A percentile compares a stretch with the other conserved stretches of the same genome.
Evolutionary conservation across 108 stramenopile species (phyloP).

Genomic region (Cyclotella atomus): DNA sequence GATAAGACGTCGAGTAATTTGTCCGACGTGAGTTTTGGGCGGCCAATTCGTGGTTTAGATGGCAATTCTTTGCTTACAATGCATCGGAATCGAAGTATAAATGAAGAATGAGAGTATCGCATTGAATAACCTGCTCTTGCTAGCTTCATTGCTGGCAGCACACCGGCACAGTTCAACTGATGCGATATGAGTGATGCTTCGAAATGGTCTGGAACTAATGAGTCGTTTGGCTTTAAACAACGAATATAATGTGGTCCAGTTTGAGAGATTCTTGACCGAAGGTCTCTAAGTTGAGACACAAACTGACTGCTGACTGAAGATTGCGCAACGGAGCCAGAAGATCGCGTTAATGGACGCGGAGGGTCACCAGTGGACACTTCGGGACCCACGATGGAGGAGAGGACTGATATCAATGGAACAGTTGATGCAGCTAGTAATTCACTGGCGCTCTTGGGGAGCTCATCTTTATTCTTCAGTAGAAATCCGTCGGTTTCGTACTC

Average conservation of each 20-base stretch:
- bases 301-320: conserved; percentile 88
- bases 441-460: conserved; percentile 84
- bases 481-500: conserved; percentile 80
- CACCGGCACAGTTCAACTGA: conserved; percentile 96
- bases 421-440: conserved; percentile 88
- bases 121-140: conserved; percentile 97
- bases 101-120: conserved; percentile 87
- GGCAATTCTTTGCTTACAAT: conserved; percentile 62
- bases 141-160: conserved; percentile 98
- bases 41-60: conserved; percentile 7
- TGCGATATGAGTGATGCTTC: conserved; percentile 81
- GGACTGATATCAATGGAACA: conserved; percentile 62
- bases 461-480: conserved; percentile 93
- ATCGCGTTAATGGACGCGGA: conserved; percentile 49
- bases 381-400: conserved; percentile 64
- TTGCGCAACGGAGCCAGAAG: conserved; percentile 53
- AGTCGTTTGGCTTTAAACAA: conserved; percentile 99
- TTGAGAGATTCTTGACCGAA: conserved; percentile 85
- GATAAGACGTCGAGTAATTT: conserved; percentile 51
- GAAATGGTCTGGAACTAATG: conserved; percentile 77
- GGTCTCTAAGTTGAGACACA: conserved; percentile 81
- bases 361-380: conserved; percentile 29
- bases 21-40: conserved; percentile 6
- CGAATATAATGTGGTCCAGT: conserved; percentile 98
- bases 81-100: conserved; percentile 79